Percentiles rank a stretch among this genome's conserved stretches.
phyloP scores from a whole-genome alignment of 2,329 filamentous ascomycete species.

The Penicillium aurantiogriseum region DNA sequence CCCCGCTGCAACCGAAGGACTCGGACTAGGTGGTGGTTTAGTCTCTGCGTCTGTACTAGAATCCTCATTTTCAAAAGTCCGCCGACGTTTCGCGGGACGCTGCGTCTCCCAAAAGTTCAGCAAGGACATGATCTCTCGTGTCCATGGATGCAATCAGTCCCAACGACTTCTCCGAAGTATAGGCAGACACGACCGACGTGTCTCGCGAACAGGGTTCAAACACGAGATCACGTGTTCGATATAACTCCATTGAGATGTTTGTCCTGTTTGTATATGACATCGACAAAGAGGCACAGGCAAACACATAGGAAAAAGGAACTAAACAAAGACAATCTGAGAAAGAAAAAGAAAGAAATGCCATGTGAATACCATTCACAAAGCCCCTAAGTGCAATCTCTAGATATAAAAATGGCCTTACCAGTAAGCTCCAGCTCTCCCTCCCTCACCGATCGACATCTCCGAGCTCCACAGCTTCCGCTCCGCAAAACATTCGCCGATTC shows the following conservation, averaged over 20 bases:
- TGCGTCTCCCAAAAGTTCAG: slow-evolving; percentile 39
- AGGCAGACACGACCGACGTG: slow-evolving; percentile 14
- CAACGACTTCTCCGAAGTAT: neutral
- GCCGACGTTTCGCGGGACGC: slow-evolving; percentile 34
- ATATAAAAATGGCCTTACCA: neutral
- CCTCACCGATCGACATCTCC: neutral
- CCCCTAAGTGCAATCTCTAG: neutral
- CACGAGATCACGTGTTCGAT: slow-evolving; percentile 34
- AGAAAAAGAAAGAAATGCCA: neutral
- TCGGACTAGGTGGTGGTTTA: slow-evolving; percentile 17
- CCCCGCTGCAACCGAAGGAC: slow-evolving; percentile 39
- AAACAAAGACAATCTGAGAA: neutral
- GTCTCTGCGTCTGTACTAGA: slow-evolving; percentile 3
- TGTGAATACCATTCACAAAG: neutral
- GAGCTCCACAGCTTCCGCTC: slow-evolving; percentile 11
- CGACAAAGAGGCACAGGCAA: neutral
- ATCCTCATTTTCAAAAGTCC: slow-evolving; percentile 17
- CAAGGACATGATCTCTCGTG: slow-evolving; percentile 32
- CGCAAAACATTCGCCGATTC: neutral
- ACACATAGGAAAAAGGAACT: neutral
- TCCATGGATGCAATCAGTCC: slow-evolving; percentile 14
- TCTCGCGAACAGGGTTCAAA: slow-evolving; percentile 22
- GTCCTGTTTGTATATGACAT: slow-evolving; percentile 22
- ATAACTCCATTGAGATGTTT: slow-evolving; percentile 18
- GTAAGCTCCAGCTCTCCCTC: neutral